Base-by-base conservation (phyloP, 345 rosid genomes). In the Eucalyptus cladocalyx region DNA sequence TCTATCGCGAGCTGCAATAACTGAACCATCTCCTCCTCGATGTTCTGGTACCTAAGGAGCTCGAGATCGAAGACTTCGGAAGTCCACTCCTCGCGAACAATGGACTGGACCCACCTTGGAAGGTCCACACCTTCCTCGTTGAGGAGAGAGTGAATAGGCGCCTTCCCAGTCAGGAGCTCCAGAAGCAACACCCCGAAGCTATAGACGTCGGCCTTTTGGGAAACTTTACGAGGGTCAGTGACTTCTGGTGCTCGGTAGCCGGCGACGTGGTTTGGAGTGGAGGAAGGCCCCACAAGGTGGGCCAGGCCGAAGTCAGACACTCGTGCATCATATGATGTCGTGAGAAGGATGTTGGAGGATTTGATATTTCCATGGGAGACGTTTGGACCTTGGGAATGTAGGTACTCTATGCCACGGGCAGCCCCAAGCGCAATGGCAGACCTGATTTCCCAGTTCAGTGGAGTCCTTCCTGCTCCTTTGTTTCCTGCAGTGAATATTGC, bases 1-100 rank as follows among this genome's bases (percentile, higher is more conserved):
- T 95, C 95, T 81, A 96, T 89, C 34, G 94, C 97, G 9, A 96
- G 93, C 90, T 95, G 95, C 89, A 96, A 91, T 83, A 95, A 94
- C 90, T 94, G 93, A 90, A 93, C 96, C 98, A 96, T 94, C 80
- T 91, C 94, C 87, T 95, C 97, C 92, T 94, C 96, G 13, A 94
- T 94, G 45, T 91, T 91, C 88, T 91, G 96, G 86, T 94, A 92
- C 51, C 94, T 92, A 86, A 94, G 96, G 89, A 96, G 93, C 92
- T 96, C 98, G 28, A 94, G 90, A 90, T 95, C 98, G 1, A 96
- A 94, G 28, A 96, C 97, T 65, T 93, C 95, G 7, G 95, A 94
- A 42, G 93, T 92, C 95, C 95, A 94, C 89, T 94, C 95, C 89
- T 94, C 95, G 24, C 94, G 89, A 48, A 94, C 95, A 65, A 93